These are phyloP conservation scores for Candida bentonensis DNA, from an alignment of 805 yeast species.

Conservation along the genomic window DNA sequence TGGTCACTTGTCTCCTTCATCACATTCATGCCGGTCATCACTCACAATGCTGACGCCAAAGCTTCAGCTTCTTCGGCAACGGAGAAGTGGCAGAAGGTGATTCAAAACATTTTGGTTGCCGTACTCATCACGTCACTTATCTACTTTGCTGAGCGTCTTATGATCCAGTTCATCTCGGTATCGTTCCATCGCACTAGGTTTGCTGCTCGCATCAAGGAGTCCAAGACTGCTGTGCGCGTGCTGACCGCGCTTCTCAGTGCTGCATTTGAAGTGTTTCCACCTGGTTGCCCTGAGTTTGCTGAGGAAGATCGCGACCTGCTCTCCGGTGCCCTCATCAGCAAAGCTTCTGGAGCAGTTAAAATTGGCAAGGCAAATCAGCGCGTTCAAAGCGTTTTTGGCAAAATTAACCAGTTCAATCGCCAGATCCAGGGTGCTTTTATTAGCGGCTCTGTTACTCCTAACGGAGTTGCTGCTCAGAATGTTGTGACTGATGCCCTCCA, in stretches of 20 bases:
- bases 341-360: slow-evolving; percentile 8
- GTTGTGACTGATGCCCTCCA: slow-evolving; percentile 22
- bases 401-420: slow-evolving; percentile 11
- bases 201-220: slow-evolving; percentile 22
- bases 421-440: slow-evolving; percentile 12
- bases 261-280: slow-evolving; percentile 23
- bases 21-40: slow-evolving; percentile 22
- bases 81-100: slow-evolving; percentile 22
- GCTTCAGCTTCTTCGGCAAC: slow-evolving; percentile 8
- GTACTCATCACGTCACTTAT: slow-evolving; percentile 23
- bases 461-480: slow-evolving; percentile 9
- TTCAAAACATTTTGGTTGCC: slow-evolving; percentile 24
- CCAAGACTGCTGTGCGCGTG: slow-evolving; percentile 20
- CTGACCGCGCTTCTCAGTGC: slow-evolving; percentile 19
- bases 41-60: slow-evolving; percentile 15
- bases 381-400: slow-evolving; percentile 10
- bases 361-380: slow-evolving; percentile 2
- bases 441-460: slow-evolving; percentile 10
- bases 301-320: slow-evolving; percentile 22
- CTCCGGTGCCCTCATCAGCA: slow-evolving; percentile 12
- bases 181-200: slow-evolving; percentile 26
- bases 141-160: slow-evolving; percentile 22
- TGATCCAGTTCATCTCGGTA: slow-evolving; percentile 25
- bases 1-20: slow-evolving; percentile 24
- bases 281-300: slow-evolving; percentile 20